Percentiles rank a stretch among this genome's conserved stretches.
phyloP scores from a whole-genome alignment of 441 rosid genomes.

The Macaranga tanarius region DNA sequence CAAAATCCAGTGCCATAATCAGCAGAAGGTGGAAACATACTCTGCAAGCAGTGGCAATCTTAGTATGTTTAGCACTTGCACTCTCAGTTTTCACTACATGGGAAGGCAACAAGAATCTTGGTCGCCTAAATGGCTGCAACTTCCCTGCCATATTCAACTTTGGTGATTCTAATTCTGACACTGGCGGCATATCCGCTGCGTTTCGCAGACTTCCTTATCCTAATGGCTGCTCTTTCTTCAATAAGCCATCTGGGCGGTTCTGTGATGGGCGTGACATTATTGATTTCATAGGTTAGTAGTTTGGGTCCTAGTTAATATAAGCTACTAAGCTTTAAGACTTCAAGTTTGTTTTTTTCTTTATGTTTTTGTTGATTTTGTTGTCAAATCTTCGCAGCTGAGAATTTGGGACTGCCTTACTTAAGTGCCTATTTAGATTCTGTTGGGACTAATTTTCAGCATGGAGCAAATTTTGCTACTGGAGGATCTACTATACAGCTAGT shows the following conservation, averaged over 20 bases:
- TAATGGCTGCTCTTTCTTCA: constrained; percentile 70
- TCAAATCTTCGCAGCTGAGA: constrained; percentile 27
- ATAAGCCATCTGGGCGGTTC: constrained; percentile 64
- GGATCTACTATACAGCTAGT: constrained; percentile 39
- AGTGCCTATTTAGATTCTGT: constrained; percentile 42
- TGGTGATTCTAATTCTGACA: constrained; percentile 85
- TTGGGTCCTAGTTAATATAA: neutral
- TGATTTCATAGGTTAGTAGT: constrained; percentile 55
- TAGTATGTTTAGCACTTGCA: constrained; percentile 9
- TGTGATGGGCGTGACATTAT: constrained; percentile 77
- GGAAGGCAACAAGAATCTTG: neutral
- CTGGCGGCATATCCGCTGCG: constrained; percentile 58
- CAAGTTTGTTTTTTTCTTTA: neutral
- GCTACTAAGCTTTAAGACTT: constrained; percentile 7
- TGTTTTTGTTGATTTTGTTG: neutral
- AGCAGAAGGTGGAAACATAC: constrained; percentile 4
- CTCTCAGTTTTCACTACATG: constrained; percentile 11
- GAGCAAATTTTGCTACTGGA: constrained; percentile 48
- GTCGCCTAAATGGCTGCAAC: constrained; percentile 29
- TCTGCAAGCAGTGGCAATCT: constrained; percentile 10
- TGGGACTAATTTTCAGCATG: constrained; percentile 35
- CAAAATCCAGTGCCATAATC: neutral
- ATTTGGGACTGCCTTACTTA: constrained; percentile 32
- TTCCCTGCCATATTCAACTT: constrained; percentile 73
- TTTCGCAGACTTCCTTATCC: constrained; percentile 49